Percentiles rank a stretch among this genome's conserved stretches.
Conservation (phyloP, 306 rosid genomes). For the Geum urbanum region DNA sequence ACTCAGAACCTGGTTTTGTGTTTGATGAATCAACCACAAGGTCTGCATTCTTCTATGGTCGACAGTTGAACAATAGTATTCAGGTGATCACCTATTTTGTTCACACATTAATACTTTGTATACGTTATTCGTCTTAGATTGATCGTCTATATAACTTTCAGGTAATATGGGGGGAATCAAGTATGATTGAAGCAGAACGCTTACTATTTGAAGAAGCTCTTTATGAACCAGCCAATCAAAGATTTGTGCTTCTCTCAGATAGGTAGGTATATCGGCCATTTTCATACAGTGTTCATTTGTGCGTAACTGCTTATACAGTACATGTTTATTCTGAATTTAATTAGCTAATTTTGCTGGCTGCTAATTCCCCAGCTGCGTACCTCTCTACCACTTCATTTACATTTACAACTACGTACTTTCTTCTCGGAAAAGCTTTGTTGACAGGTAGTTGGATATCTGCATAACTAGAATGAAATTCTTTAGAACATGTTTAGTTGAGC, state of each 20-base stretch:
- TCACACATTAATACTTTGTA: background rate
- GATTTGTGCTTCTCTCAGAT: constrained; percentile 16
- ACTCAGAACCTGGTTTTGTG: constrained; percentile 41
- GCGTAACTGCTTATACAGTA: background rate
- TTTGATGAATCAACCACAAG: constrained; percentile 40
- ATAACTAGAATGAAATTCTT: background rate
- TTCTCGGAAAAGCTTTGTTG: constrained; percentile 13
- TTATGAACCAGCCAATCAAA: constrained; percentile 7
- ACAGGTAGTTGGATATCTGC: constrained; percentile 10
- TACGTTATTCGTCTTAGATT: background rate
- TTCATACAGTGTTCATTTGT: too few species aligned
- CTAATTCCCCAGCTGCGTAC: constrained; percentile 11
- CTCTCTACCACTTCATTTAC: constrained; percentile 17
- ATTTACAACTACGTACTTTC: constrained; percentile 9
- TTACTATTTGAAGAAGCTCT: constrained; percentile 30
- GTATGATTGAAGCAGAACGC: constrained; percentile 48
- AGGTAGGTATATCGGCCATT: background rate
- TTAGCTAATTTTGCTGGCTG: background rate
- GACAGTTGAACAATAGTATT: constrained; percentile 42
- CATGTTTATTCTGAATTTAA: background rate
- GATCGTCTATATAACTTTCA: constrained; percentile 13
- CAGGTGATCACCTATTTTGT: constrained; percentile 20
- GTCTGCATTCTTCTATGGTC: constrained; percentile 32
- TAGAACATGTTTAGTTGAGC: background rate
- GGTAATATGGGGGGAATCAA: constrained; percentile 55